Conservation (phyloP, 495 filamentous ascomycete species). For the Aspergillus indologenus region DNA sequence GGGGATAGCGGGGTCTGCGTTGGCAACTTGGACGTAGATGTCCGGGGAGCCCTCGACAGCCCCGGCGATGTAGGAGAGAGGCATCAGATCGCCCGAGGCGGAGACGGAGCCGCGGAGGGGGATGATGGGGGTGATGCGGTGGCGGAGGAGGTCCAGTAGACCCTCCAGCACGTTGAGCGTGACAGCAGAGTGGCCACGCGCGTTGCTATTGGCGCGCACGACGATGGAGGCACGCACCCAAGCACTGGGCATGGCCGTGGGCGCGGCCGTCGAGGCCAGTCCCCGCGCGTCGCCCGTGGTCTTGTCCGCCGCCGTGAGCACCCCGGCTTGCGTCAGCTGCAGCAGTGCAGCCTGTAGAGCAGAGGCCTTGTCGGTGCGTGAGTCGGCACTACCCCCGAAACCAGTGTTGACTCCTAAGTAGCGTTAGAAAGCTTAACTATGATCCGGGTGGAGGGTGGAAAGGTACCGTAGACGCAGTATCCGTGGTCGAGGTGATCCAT, state of each 20-base stretch:
- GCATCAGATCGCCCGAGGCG: conserved; percentile 60
- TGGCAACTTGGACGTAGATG: conserved; percentile 21
- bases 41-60: conserved; percentile 55
- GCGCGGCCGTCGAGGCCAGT: conserved; percentile 16
- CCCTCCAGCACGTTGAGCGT: conserved; percentile 47
- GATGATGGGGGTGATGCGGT: conserved; percentile 50
- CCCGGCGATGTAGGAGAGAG: conserved; percentile 60
- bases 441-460: neutral
- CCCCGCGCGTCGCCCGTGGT: conserved; percentile 17
- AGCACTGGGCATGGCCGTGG: conserved; percentile 41
- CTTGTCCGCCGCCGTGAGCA: conserved; percentile 38
- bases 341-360: conserved; percentile 50
- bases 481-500: conserved; percentile 20
- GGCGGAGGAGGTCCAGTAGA: conserved; percentile 44
- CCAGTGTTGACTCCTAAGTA: conserved; percentile 60
- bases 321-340: conserved; percentile 51
- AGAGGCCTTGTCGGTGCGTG: conserved; percentile 38
- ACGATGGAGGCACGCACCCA: conserved; percentile 58
- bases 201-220: conserved; percentile 53
- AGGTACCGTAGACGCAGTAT: conserved; percentile 20
- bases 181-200: conserved; percentile 58
- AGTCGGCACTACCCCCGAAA: conserved; percentile 65
- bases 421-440: neutral
- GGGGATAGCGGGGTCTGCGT: neutral
- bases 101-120: conserved; percentile 60